Base-by-base conservation (phyloP, 2,329 filamentous ascomycete genomes). In the Monilinia fructicola region DNA sequence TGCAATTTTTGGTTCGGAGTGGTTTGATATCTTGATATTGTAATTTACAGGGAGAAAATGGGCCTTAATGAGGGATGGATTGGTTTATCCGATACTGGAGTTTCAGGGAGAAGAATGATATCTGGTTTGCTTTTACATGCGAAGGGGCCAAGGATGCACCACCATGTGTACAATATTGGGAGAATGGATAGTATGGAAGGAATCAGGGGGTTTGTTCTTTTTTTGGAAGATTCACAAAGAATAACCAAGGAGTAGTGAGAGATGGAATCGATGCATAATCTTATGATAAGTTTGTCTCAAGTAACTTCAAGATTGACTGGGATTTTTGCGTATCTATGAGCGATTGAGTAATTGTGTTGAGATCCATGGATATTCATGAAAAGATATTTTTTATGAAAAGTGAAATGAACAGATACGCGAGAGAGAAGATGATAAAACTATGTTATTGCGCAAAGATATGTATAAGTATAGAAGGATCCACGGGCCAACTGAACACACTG, bases 11-110 rank as follows among this genome's bases (percentile, higher is more conserved):
- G 31, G 40, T 21, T 26, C 35, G 12, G 28, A 14, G 14, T 55
- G 28, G 26, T 26, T 61, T 21, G 58, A 61, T 18, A 48, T 12
- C 16, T 18, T 38, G 14, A 61, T 46, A 60, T 38, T 61, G 58
- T 61, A 50, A 50, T 50, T 61, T 50, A 50, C 21, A 7, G 44
- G 44, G 10, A 23, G 21, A 26, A 59, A 50, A 23, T 21, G 28
- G 31, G 31, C 5, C n/a, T 52, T 61, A 38, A 61, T 35, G 55
- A 58, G 35, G 44, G n/a, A 58, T 28, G 55, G 55, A 50, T 40
- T 44, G 31, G 46, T 40, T 50, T 11, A 16, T 31, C 50, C 38
- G 23, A 26, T 28, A 23, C 12, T 21, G 58, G 58, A 61, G 58
- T 61, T 26, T 23, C n/a, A 9, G 12, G 53, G 44, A 46, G 44